Base-by-base conservation (phyloP, 2,329 filamentous ascomycete genomes). In the Metarhizium robertsii region DNA sequence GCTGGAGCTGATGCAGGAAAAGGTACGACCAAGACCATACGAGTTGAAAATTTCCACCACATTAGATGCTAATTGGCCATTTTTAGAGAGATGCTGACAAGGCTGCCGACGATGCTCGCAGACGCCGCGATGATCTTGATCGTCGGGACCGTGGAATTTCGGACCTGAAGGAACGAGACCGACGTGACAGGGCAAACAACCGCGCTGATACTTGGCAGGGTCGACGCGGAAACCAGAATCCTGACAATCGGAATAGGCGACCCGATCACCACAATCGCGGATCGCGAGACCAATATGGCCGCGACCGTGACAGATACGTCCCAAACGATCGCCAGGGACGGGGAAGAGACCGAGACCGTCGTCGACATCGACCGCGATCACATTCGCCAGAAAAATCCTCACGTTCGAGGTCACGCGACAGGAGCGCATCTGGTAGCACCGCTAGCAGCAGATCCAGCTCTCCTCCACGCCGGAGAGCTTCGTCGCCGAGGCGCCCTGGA, bases 1-100 rank as follows among this genome's bases (percentile, higher is more conserved):
- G 73, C 75, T 89, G 48, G 94, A 99, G 71, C 77, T 99, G 50
- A 90, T 94, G 59, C 90, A 96, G 71, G 91, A 96, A 72, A 95
- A 95, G 86, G 92, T 95, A 69, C 38, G 67, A 4, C 25, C 40
- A 14, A 16, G 20, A 11, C 18, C 5, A 30, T 4, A 13, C n/a
- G 16, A 16, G 18, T 34, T 4, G 25, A 20, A 34, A 29, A 16
- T 6, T 50, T 43, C 3, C 43, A 30, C 3, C 14, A 10, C 6
- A 29, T 20, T 6, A 18, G 3, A 10, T 55, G 50, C 58, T 63
- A 25, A 60, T 45, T 45, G 3, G n/a, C 14, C 40, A 45, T 8
- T 48, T 48, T 11, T 49, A 92, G 90, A 83, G 90, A 53, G 87
- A 95, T 66, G 87, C 90, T 40, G 90, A 94, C 62, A 88, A 86